phyloP scores from a whole-genome alignment of 208 protist genomes.

The Crithidia mellificae region DNA sequence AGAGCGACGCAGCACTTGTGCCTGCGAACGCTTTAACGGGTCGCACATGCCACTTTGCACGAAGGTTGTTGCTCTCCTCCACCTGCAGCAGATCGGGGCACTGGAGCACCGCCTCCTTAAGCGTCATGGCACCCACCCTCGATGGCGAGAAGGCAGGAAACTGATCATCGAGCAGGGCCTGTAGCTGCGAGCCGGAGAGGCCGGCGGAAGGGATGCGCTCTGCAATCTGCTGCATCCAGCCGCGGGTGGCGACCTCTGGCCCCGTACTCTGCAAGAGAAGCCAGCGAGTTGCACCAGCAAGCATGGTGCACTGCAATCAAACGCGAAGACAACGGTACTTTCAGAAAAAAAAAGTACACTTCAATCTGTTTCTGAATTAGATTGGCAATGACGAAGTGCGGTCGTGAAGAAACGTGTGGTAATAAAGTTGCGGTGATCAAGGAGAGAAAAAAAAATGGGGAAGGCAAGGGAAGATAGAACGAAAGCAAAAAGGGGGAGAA shows the following conservation, averaged over 20 bases:
- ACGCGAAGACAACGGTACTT: too few species aligned
- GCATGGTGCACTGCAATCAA: too few species aligned
- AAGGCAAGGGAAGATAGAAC: too few species aligned
- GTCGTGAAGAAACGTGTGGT: too few species aligned
- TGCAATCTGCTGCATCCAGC: constrained; percentile 41
- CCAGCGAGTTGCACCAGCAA: background rate
- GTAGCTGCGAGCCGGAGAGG: constrained; percentile 54
- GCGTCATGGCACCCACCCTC: constrained; percentile 40
- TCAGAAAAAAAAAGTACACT: too few species aligned
- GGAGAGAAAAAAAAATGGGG: too few species aligned
- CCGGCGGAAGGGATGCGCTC: constrained; percentile 43
- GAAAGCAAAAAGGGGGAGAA: too few species aligned
- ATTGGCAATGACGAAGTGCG: too few species aligned
- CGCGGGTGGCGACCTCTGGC: background rate
- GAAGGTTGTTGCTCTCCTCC: constrained; percentile 17
- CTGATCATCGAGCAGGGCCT: constrained; percentile 61
- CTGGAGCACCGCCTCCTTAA: constrained; percentile 58
- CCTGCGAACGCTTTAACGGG: background rate
- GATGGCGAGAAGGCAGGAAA: constrained; percentile 54
- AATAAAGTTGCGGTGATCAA: too few species aligned
- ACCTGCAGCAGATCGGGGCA: constrained; percentile 50
- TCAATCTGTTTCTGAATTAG: too few species aligned
- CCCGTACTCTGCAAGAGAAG: background rate
- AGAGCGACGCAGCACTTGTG: background rate
- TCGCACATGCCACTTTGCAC: constrained; percentile 43